Evolutionary conservation across 106 monocot species (phyloP), one percentile per base, ranked within the genome.

Genomic region (Dendrobium huoshanense): DNA sequence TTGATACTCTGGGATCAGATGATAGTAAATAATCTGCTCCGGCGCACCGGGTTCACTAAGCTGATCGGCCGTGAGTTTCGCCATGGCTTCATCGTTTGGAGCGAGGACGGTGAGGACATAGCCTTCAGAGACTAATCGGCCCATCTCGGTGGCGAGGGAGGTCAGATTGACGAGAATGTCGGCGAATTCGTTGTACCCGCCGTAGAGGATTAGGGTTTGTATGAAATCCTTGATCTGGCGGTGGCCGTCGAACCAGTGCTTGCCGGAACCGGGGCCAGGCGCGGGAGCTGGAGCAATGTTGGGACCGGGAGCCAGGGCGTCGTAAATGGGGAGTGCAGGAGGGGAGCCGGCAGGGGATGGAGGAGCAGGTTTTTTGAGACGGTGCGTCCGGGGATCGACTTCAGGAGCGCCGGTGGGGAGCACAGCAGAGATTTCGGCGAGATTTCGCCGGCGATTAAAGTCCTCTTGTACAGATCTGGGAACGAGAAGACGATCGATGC

Each of bases 121-220:
- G 0, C 98, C 98, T 76, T 95, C 98, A 0, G 98, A 99, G 6
- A 99, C 95, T 3, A 99, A 77, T 5, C 95, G 84, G 5, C 98
- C 98, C 98, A 99, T 99, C 86, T 99, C 98, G 17, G 95, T 95
- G 22, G 98, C 98, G 37, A 99, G 80, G 16, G 92, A 92, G 4
- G 98, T 99, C 44, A 99, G 84, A 24, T 99, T 99, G 19, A 99
- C 98, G 20, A 99, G 84, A 56, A 99, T 99, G 86, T 99, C 98
- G n/a, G 98, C 95, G 41, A 99, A 77, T 83, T 99, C 98, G 83
- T 99, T 99, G 95, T 99, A 99, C 4, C 98, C 98, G 0, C 98
- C 98, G 87, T 99, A 99, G 31, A 92, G 91, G 27, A 99, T 80
- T 4, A 99, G 88, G n/a, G 98, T 99, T 75, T 99, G 98, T 81